Conservation (phyloP, 345 rosid species). For the Kernera saxatilis region DNA sequence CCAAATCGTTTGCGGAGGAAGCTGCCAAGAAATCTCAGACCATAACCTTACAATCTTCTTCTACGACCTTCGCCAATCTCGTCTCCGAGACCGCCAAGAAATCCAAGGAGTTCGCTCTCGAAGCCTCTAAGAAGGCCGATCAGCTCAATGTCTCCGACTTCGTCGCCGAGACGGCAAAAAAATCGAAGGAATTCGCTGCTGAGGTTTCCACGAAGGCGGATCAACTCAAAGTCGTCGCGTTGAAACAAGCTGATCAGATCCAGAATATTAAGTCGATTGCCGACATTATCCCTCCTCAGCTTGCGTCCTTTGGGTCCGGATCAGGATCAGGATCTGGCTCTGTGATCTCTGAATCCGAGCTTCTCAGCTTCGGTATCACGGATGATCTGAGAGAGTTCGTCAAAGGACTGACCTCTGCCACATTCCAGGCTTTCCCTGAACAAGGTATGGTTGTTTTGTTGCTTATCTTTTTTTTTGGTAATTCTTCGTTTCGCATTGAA, state of each 20-base stretch:
- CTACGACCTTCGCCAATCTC: constrained; percentile 62
- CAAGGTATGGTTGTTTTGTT: constrained; percentile 38
- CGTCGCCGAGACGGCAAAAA: constrained; percentile 82
- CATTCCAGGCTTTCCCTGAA: constrained; percentile 77
- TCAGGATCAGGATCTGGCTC: constrained; percentile 34
- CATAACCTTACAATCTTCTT: constrained; percentile 39
- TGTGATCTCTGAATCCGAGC: constrained; percentile 45
- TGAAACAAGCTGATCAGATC: constrained; percentile 90
- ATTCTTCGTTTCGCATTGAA: background rate
- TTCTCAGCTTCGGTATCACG: constrained; percentile 66
- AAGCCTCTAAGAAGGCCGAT: constrained; percentile 94
- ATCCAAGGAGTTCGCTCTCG: constrained; percentile 83
- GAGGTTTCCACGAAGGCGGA: constrained; percentile 94
- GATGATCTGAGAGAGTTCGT: constrained; percentile 83
- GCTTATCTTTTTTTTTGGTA: background rate
- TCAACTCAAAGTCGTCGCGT: constrained; percentile 66
- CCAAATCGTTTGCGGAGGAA: constrained; percentile 75
- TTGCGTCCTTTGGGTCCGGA: constrained; percentile 42
- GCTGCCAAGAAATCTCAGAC: constrained; percentile 76
- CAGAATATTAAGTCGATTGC: constrained; percentile 65
- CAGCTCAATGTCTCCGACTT: constrained; percentile 72
- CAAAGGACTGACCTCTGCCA: constrained; percentile 63
- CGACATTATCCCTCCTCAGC: constrained; percentile 62
- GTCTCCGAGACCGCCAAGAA: constrained; percentile 85
- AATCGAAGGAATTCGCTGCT: constrained; percentile 70